Conservation (phyloP, 2,329 filamentous ascomycete species). For the Fusarium sublunatum region DNA sequence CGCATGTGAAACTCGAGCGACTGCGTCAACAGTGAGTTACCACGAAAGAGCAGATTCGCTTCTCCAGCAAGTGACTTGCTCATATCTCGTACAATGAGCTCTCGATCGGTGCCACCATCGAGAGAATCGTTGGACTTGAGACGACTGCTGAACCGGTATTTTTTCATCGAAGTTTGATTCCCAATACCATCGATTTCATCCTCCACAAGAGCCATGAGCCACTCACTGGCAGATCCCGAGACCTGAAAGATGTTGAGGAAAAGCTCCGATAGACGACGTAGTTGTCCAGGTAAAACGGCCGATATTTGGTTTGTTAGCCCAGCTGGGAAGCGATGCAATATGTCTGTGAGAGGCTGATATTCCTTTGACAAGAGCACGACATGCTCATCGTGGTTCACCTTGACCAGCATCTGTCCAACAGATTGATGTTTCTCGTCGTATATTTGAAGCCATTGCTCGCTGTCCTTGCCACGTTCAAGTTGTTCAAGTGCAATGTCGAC, state of each 20-base stretch:
- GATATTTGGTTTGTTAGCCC: slow-evolving; percentile 88
- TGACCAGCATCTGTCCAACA: slow-evolving; percentile 87
- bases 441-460: slow-evolving; percentile 90
- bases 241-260: slow-evolving; percentile 97
- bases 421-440: slow-evolving; percentile 79
- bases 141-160: slow-evolving; percentile 77
- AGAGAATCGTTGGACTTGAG: slow-evolving; percentile 77
- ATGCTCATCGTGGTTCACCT: slow-evolving; percentile 85
- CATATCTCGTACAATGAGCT: slow-evolving; percentile 79
- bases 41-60: slow-evolving; percentile 93
- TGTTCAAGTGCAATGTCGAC: slow-evolving; percentile 87
- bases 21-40: slow-evolving; percentile 93
- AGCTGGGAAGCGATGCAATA: slow-evolving; percentile 86
- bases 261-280: slow-evolving; percentile 84
- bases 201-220: slow-evolving; percentile 92
- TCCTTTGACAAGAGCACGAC: slow-evolving; percentile 88
- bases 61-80: slow-evolving; percentile 84
- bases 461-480: slow-evolving; percentile 78
- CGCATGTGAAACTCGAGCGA: slow-evolving; percentile 96
- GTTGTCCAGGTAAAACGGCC: slow-evolving; percentile 78
- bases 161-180: slow-evolving; percentile 80
- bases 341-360: slow-evolving; percentile 83
- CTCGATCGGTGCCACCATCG: slow-evolving; percentile 72
- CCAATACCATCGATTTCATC: slow-evolving; percentile 96
- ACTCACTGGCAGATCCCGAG: slow-evolving; percentile 83